Base-by-base conservation (phyloP, 768 basidiomycete species). In the Lepiota venenata region DNA sequence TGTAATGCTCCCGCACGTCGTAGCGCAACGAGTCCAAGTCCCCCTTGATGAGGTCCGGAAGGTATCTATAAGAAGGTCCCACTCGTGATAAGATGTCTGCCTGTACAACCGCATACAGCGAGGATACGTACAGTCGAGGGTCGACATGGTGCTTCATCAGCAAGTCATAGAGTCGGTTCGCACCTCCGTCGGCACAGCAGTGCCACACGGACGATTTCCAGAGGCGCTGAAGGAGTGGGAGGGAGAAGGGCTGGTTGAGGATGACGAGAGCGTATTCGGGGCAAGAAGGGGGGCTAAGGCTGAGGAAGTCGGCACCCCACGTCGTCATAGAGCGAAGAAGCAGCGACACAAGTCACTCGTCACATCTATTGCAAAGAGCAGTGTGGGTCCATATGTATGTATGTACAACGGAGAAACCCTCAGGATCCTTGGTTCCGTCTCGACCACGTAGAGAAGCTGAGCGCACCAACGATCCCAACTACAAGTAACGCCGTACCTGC, bases 21-120 rank as follows among this genome's bases (percentile, higher is more conserved):
- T 74, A 66, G 10, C 91, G 77, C 39, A 97, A 64, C 8, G 94
- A 98, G 66, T 98, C 97, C 25, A 98, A 69, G 68, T 99, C 97
- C 22, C 96, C 97, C 68, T 91, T 95, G 63, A 99, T 88, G 18
- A 96, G 67, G 65, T 94, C 80, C 0, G 97, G 97, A 4, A 86
- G 64, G 65, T 80, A 93, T 15, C 90, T 91, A 55, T n/a, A 37
- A n/a, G 39, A 46, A 46, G 50, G 2, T 11, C 16, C 4, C 14
- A 4, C 27, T 8, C 21, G 4, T n/a, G 16, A 36, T 53, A 25
- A 48, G 36, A 41, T 15, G 27, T 41, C 29, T 50, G 29, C 46
- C 29, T 43, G 36, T 42, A 18, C 20, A 16, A 43, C 6, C 46
- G 40, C 15, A 41, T 14, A 38, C 14, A 22, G 41, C 3, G 36